These are phyloP conservation scores for Saksenaea vasiformis DNA, from an alignment of 371 early-diverging fungal genomes.

Conservation along the genomic window DNA sequence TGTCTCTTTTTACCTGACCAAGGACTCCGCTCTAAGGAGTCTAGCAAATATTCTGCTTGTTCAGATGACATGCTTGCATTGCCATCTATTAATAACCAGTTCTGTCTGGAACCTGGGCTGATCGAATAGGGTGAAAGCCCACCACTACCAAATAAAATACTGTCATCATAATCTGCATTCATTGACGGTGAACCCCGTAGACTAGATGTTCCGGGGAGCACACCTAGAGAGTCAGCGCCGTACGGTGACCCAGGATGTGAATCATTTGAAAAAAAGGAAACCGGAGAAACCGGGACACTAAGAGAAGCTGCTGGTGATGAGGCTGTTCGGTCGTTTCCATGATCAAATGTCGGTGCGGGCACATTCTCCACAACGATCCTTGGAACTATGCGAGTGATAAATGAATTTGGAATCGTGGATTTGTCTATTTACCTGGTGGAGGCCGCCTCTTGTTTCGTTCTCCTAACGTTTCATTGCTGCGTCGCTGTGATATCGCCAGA, in stretches of 20 bases:
- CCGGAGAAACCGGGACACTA: slow-evolving; percentile 32
- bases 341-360: not conserved
- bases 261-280: slow-evolving; percentile 34
- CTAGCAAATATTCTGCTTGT: slow-evolving; percentile 35
- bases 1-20: slow-evolving; percentile 35
- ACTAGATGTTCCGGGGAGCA: slow-evolving; percentile 25
- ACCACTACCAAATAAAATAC: slow-evolving; percentile 10
- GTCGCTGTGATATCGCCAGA: not conserved
- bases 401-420: not conserved
- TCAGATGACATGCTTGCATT: slow-evolving; percentile 38
- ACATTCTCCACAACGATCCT: slow-evolving; percentile 41
- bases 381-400: slow-evolving; percentile 19
- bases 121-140: slow-evolving; percentile 21
- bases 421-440: slow-evolving; percentile 18
- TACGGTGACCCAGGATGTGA: slow-evolving; percentile 20
- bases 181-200: slow-evolving; percentile 25
- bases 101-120: slow-evolving; percentile 14
- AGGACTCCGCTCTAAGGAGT: slow-evolving; percentile 28
- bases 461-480: slow-evolving; percentile 1
- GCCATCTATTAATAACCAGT: slow-evolving; percentile 38
- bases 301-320: slow-evolving; percentile 16
- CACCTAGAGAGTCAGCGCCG: slow-evolving; percentile 18
- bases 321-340: not conserved
- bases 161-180: slow-evolving; percentile 18
- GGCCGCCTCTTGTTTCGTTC: slow-evolving; percentile 7